These are phyloP conservation scores for Setomelanomma holmii DNA, from an alignment of 2,329 filamentous ascomycete genomes.

Conservation along the genomic window DNA sequence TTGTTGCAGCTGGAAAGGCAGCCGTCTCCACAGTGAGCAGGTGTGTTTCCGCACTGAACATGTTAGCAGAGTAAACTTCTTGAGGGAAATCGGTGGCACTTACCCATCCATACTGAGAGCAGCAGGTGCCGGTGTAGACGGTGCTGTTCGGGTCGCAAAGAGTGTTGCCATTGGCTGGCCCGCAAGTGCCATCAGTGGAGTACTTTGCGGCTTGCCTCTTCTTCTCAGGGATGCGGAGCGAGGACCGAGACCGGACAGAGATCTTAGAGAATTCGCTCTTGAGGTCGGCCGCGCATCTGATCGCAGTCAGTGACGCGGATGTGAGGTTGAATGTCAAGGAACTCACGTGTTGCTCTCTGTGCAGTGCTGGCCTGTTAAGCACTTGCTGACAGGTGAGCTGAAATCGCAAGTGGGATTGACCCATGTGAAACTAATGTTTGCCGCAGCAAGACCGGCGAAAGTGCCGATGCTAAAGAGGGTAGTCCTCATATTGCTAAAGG, in stretches of 20 bases:
- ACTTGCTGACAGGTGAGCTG: conserved; percentile 29
- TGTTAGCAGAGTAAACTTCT: not conserved
- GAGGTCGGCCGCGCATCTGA: conserved; percentile 28
- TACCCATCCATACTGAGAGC: conserved; percentile 51
- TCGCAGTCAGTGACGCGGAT: not conserved
- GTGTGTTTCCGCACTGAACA: conserved; percentile 51
- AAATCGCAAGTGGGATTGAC: conserved; percentile 54
- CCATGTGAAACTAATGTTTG: conserved; percentile 59
- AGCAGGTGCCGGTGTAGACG: conserved; percentile 55
- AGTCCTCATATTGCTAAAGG: conserved; percentile 34
- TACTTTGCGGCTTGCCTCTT: conserved; percentile 43
- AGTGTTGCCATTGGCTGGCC: conserved; percentile 47
- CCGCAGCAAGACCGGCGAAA: conserved; percentile 47
- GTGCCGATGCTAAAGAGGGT: conserved; percentile 37
- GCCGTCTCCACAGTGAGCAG: conserved; percentile 49
- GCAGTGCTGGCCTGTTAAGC: conserved; percentile 50
- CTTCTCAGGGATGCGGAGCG: conserved; percentile 33
- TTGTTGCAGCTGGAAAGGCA: conserved; percentile 45
- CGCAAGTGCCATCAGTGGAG: conserved; percentile 51
- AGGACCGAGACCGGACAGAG: conserved; percentile 23
- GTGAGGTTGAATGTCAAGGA: not conserved
- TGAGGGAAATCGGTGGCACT: not conserved
- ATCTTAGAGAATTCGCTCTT: conserved; percentile 35
- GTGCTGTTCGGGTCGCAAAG: conserved; percentile 55
- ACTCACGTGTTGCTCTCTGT: conserved; percentile 44